Evolutionary conservation across 345 rosid genomes (phyloP).

Genomic region (Durio zibethinus): DNA sequence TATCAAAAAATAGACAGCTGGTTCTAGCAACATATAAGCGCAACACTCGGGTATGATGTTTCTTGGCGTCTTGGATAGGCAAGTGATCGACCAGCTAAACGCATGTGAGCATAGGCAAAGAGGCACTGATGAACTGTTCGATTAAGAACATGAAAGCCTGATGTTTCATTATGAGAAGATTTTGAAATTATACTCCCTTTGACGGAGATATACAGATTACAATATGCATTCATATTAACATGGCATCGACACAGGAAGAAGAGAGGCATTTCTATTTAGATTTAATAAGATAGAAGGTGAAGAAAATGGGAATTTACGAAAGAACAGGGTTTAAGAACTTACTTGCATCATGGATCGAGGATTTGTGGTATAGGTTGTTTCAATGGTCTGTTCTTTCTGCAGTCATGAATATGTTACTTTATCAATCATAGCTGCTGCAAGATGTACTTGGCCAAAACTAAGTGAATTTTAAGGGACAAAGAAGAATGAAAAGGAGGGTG

Average conservation of each 20-base stretch:
- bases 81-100: neutral
- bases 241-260: neutral
- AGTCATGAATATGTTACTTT: constrained; percentile 15
- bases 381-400: constrained; percentile 77
- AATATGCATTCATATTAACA: neutral
- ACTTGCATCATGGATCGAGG: constrained; percentile 95
- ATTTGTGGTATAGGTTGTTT: constrained; percentile 85
- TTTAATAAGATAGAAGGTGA: neutral
- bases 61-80: neutral
- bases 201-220: neutral
- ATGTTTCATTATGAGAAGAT: neutral
- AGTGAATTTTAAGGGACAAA: neutral
- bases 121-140: neutral
- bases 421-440: neutral
- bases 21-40: neutral
- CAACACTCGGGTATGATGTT: neutral
- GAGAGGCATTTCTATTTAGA: neutral
- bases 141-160: neutral
- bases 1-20: neutral
- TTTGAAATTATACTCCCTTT: neutral
- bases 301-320: neutral
- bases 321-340: constrained; percentile 18
- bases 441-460: neutral
- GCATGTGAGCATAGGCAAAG: neutral
- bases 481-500: neutral